Evolutionary conservation across 1,284 basidiomycete species (phyloP).

Genomic region (Austroboletus novae-zelandiae): DNA sequence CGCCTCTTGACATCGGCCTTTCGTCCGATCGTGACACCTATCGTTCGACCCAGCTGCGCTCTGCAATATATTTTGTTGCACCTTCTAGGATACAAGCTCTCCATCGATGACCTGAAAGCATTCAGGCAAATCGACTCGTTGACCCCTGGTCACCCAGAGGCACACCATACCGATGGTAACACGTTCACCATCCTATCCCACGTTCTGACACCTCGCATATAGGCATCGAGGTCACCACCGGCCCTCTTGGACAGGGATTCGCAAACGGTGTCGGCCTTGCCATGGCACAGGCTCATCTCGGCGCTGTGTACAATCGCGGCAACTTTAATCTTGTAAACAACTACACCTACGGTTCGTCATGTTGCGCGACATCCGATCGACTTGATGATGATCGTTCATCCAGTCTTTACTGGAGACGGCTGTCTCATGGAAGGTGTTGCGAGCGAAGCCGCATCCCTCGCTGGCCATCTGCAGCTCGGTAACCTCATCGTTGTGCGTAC

Average conservation of each 20-base stretch:
- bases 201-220: conserved; percentile 5
- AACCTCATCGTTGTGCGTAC: conserved; percentile 83
- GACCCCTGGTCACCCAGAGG: conserved; percentile 92
- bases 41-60: conserved; percentile 58
- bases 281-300: conserved; percentile 89
- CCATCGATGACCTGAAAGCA: conserved; percentile 80
- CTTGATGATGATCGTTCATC: conserved; percentile 10
- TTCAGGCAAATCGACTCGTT: conserved; percentile 87
- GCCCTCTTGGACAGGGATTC: conserved; percentile 93
- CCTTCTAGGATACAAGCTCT: conserved; percentile 80
- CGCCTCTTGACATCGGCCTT: background rate
- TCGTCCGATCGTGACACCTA: conserved; percentile 6
- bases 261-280: conserved; percentile 92
- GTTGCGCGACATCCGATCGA: background rate
- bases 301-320: conserved; percentile 86
- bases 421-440: conserved; percentile 97
- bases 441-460: conserved; percentile 87
- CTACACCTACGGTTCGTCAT: conserved; percentile 74
- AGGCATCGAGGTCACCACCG: conserved; percentile 94
- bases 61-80: conserved; percentile 84
- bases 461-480: conserved; percentile 89
- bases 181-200: conserved; percentile 1
- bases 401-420: conserved; percentile 90
- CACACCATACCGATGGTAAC: conserved; percentile 80
- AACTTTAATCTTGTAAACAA: conserved; percentile 85